Percentiles rank a stretch among this genome's conserved stretches.
Conservation (phyloP, 306 rosid species). For the Vigna trinervia region DNA sequence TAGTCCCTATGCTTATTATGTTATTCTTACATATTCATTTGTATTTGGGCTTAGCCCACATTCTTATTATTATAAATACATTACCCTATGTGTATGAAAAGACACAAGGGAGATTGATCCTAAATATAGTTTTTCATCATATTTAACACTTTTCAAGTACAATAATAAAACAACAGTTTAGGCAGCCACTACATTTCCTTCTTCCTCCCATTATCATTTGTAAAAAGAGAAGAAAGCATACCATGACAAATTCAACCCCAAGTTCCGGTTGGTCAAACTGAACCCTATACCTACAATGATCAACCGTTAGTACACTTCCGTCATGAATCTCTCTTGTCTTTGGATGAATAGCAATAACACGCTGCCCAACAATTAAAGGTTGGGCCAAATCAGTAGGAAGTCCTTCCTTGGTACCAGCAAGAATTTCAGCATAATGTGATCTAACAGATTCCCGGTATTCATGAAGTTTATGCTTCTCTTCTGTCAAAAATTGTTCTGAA, state of each 20-base stretch:
- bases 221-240: slow-evolving; percentile 51
- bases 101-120: too few species aligned
- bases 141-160: not conserved
- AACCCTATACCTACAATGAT: slow-evolving; percentile 69
- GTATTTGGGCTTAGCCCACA: too few species aligned
- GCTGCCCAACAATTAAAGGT: slow-evolving; percentile 88
- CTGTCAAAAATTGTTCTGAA: slow-evolving; percentile 81
- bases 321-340: slow-evolving; percentile 78
- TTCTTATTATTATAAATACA: too few species aligned
- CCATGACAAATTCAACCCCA: slow-evolving; percentile 87
- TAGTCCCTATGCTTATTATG: too few species aligned
- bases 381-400: slow-evolving; percentile 90
- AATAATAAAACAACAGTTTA: not conserved
- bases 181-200: not conserved
- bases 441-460: slow-evolving; percentile 91
- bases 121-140: too few species aligned
- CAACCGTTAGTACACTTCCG: slow-evolving; percentile 82
- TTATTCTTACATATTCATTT: too few species aligned
- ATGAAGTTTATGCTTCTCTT: slow-evolving; percentile 86
- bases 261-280: slow-evolving; percentile 85
- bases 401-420: slow-evolving; percentile 82
- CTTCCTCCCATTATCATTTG: not conserved
- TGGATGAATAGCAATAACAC: slow-evolving; percentile 82
- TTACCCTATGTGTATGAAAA: too few species aligned
- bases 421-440: slow-evolving; percentile 84